phyloP scores from a whole-genome alignment of 495 filamentous ascomycete genomes.

The Xylaria castorea region DNA sequence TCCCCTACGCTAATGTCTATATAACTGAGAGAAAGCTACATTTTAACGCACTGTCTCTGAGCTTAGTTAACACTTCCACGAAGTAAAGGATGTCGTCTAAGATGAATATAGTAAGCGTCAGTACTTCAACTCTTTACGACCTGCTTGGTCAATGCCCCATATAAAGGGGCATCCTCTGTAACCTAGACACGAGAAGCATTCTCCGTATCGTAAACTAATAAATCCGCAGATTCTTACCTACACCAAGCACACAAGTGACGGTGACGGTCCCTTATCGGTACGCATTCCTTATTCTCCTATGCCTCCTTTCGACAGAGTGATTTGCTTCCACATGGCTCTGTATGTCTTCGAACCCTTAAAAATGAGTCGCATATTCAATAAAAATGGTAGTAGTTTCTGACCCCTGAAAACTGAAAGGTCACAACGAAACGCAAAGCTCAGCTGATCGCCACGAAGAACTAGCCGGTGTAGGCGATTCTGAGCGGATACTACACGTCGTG shows the following conservation, averaged over 20 bases:
- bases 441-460: background rate
- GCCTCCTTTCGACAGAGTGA: background rate
- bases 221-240: background rate
- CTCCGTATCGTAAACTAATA: background rate
- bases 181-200: background rate
- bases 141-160: background rate
- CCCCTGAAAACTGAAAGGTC: background rate
- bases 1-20: background rate
- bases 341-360: background rate
- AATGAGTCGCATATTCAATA: background rate
- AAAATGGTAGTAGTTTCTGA: background rate
- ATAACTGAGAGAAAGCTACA: background rate
- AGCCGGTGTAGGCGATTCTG: background rate
- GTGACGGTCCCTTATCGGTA: background rate
- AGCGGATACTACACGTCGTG: constrained; percentile 1
- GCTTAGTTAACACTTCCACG: background rate
- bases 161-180: background rate
- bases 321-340: background rate
- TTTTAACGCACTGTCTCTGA: background rate
- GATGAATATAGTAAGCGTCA: background rate
- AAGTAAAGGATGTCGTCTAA: background rate
- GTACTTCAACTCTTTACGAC: background rate
- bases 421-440: background rate
- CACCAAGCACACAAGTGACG: background rate
- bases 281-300: background rate